Evolutionary conservation across 1,139 yeast genomes (phyloP), one percentile per base, ranked within the genome.

Genomic region (Meyerozyma sp.): DNA sequence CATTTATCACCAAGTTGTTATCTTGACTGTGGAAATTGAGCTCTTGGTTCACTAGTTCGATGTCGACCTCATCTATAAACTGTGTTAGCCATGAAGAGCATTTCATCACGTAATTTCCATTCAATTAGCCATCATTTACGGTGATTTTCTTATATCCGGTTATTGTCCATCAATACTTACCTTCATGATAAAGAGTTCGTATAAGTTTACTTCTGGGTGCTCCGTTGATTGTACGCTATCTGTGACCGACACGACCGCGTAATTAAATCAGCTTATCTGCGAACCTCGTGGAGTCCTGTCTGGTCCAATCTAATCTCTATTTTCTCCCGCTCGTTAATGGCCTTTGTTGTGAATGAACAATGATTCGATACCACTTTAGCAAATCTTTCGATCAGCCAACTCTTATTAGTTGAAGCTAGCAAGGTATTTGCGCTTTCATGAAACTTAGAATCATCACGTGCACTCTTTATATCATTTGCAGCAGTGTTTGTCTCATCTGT

Each of bases 11-110:
- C 28, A 93, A 77, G 56, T 84, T 88, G 60, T 91, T 82, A 57
- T 94, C 98, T 10, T 82, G 81, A 4, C 96, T 84, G 53, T 88
- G 93, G 62, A 91, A 91, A 55, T 84, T 84, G 46, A 93, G 79
- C 45, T 87, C 86, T 55, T 91, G 93, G 59, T 90, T 90, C 36
- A 93, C 87, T 54, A 85, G 75, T 62, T 90, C 96, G 26, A 93
- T 81, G 57, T 91, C 97, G 32, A 89, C 84, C 56, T 85, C 95
- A 61, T 93, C 98, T 49, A 93, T 83, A 65, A 88, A 93, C 93
- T 91, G 48, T 6, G 21, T 26, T 23, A 18, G 60, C 58, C n/a
- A 10, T 9, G 26, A 10, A 18, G 23, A 21, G 23, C 23, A 4
- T 21, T 32, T 14, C 11, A 6, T 10, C 21, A 32, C 8, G n/a